Conservation (phyloP, 306 rosid species). For the Corylus americana region DNA sequence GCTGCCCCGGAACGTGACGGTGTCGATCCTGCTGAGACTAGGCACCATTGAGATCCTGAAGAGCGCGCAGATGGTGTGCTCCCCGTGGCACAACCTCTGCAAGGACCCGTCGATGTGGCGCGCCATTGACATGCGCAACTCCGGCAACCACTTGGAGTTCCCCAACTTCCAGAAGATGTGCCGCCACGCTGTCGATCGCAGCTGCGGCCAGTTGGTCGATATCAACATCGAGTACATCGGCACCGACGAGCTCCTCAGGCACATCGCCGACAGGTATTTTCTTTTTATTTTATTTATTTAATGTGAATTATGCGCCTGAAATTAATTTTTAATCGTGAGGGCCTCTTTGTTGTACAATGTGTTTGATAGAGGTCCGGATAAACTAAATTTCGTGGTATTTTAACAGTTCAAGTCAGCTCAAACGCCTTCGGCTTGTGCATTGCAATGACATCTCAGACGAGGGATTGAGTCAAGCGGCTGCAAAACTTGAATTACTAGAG, state of each 20-base stretch:
- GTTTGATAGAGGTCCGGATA: too few relatives aligned
- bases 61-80: too few relatives aligned
- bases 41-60: too few relatives aligned
- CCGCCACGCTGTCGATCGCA: slow-evolving; percentile 40
- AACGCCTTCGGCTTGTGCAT: slow-evolving; percentile 36
- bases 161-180: slow-evolving; percentile 37
- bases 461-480: slow-evolving; percentile 44
- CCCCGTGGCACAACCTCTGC: slow-evolving; percentile 19
- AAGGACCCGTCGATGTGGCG: slow-evolving; percentile 60
- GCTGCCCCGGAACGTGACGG: too few relatives aligned
- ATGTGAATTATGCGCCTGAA: too few relatives aligned
- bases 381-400: too few relatives aligned
- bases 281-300: not conserved
- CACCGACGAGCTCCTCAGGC: slow-evolving; percentile 44
- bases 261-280: slow-evolving; percentile 50
- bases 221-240: slow-evolving; percentile 41
- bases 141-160: too few relatives aligned
- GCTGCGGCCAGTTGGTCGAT: too few relatives aligned
- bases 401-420: slow-evolving; percentile 30
- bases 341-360: too few relatives aligned
- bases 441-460: slow-evolving; percentile 41
- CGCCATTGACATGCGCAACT: slow-evolving; percentile 39
- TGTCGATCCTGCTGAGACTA: too few relatives aligned
- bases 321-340: too few relatives aligned
- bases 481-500: slow-evolving; percentile 56